Conservation (phyloP, 2,329 filamentous ascomycete genomes). For the Elsinoe necatrix region DNA sequence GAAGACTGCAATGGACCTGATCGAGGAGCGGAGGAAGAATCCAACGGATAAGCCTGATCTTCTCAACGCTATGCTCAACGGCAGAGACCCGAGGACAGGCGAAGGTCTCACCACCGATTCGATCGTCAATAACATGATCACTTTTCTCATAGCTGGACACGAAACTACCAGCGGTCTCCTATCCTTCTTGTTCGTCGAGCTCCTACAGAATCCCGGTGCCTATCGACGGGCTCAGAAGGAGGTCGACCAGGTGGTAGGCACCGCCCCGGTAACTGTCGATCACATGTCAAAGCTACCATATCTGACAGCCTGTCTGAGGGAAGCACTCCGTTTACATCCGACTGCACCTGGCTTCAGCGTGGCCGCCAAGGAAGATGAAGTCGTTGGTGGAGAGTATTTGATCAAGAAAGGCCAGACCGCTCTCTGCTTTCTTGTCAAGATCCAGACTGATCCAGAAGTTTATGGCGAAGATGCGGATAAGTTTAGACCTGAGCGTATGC, state of each 20-base stretch:
- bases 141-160: slow-evolving; percentile 61
- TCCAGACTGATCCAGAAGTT: slow-evolving; percentile 55
- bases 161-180: slow-evolving; percentile 63
- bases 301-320: slow-evolving; percentile 56
- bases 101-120: slow-evolving; percentile 53
- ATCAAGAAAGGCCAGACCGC: slow-evolving; percentile 47
- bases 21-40: slow-evolving; percentile 49
- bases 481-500: slow-evolving; percentile 65
- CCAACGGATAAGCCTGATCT: slow-evolving; percentile 54
- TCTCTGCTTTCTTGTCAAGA: slow-evolving; percentile 41
- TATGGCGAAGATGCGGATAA: slow-evolving; percentile 57
- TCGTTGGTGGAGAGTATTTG: slow-evolving; percentile 54
- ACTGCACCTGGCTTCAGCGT: slow-evolving; percentile 53
- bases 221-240: slow-evolving; percentile 57
- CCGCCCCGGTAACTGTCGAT: slow-evolving; percentile 48
- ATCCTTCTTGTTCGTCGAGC: slow-evolving; percentile 56
- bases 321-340: slow-evolving; percentile 53
- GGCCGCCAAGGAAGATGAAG: slow-evolving; percentile 42
- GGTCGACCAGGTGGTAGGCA: slow-evolving; percentile 57
- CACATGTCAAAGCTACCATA: slow-evolving; percentile 59
- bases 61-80: slow-evolving; percentile 60
- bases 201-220: slow-evolving; percentile 54
- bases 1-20: slow-evolving; percentile 50
- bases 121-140: slow-evolving; percentile 59
- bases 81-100: slow-evolving; percentile 59